Percentiles rank a stretch among this genome's conserved stretches.
These are phyloP conservation scores for Hygrophoropsis aurantiaca DNA, from an alignment of 768 basidiomycete species.

Conservation along the genomic window DNA sequence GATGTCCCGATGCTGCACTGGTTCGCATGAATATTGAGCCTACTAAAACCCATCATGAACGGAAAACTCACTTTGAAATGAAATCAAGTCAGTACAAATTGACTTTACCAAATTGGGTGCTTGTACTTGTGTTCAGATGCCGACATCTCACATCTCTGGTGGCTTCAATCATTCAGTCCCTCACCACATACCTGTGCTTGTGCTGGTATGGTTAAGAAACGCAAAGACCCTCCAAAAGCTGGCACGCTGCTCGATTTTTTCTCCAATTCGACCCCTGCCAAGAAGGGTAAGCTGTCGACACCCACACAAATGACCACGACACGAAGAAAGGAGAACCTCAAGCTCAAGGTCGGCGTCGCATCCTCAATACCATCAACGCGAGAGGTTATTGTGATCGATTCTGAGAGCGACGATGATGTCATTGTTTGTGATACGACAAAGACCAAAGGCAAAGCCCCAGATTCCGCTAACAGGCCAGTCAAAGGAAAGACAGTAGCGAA, in stretches of 20 bases:
- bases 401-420: conserved; percentile 47
- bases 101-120: no score
- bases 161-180: no score
- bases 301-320: not conserved
- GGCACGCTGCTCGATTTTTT: conserved; percentile 51
- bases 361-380: conserved; percentile 3
- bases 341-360: no score
- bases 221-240: conserved; percentile 28
- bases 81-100: no score
- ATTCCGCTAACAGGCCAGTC: not conserved
- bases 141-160: no score
- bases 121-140: no score
- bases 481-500: not conserved
- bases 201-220: conserved; percentile 29
- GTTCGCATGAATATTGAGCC: no score
- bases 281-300: conserved; percentile 16
- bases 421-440: not conserved
- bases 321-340: conserved; percentile 5
- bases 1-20: no score
- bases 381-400: conserved; percentile 64
- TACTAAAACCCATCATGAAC: no score
- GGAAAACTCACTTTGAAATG: no score
- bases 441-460: not conserved
- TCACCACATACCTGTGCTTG: no score
- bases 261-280: conserved; percentile 18